These are phyloP conservation scores for Fusarium palustre DNA, from an alignment of 2,329 filamentous ascomycete species.

Conservation along the genomic window DNA sequence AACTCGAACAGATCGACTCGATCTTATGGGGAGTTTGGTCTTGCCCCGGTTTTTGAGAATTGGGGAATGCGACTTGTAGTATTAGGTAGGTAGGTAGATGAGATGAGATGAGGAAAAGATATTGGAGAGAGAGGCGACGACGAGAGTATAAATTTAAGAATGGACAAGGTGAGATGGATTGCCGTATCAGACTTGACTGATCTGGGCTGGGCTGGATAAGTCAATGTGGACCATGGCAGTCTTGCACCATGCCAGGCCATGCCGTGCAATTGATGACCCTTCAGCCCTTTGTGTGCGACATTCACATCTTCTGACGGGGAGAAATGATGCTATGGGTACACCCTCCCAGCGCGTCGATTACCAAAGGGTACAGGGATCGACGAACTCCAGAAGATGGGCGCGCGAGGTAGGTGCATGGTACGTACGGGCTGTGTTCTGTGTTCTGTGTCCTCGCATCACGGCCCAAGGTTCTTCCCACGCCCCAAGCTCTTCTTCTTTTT, in stretches of 20 bases:
- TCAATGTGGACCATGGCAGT: constrained; percentile 13
- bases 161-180: constrained; percentile 12
- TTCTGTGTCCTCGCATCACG: constrained; percentile 3
- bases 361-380: constrained; percentile 23
- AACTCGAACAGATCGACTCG: constrained; percentile 25
- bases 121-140: constrained; percentile 33
- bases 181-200: not conserved
- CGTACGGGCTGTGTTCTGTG: constrained; percentile 13
- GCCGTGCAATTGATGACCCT: not conserved
- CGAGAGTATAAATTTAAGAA: constrained; percentile 45
- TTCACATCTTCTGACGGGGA: constrained; percentile 3
- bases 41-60: constrained; percentile 15
- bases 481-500: constrained; percentile 15
- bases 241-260: not conserved
- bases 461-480: constrained; percentile 13
- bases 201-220: constrained; percentile 1
- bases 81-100: not conserved
- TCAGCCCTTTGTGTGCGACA: constrained; percentile 27
- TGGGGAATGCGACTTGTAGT: constrained; percentile 10
- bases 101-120: constrained; percentile 10
- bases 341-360: not conserved
- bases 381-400: constrained; percentile 35
- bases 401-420: not conserved
- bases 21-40: constrained; percentile 23
- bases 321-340: constrained; percentile 3